These are phyloP conservation scores for Solanum sejunctum DNA, from an alignment of 257 asterid genomes.

Conservation along the genomic window DNA sequence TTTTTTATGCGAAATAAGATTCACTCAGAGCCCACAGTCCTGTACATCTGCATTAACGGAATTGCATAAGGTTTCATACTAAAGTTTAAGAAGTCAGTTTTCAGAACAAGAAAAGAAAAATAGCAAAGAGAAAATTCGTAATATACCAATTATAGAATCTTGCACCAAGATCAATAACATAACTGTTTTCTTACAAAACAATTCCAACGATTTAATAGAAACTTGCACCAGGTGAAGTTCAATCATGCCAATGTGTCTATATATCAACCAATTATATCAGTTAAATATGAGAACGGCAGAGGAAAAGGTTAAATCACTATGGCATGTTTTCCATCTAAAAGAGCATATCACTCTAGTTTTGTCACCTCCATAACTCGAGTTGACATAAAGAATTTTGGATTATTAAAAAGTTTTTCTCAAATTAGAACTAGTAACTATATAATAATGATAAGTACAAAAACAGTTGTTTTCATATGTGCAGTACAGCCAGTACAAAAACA, in stretches of 20 bases:
- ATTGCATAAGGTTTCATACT: background rate
- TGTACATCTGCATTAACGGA: slow-evolving; percentile 25
- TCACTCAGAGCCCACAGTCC: slow-evolving; percentile 22
- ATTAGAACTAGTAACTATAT: background rate
- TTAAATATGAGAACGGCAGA: background rate
- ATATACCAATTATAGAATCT: background rate
- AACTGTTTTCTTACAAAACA: background rate
- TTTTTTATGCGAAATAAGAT: slow-evolving; percentile 5
- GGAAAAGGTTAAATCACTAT: background rate
- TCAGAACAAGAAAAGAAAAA: background rate
- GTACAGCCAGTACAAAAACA: background rate
- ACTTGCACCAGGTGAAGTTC: background rate
- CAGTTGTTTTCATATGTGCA: background rate
- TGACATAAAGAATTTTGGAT: background rate
- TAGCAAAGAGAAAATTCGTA: background rate
- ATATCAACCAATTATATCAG: background rate
- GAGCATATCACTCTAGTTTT: background rate
- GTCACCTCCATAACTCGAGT: background rate
- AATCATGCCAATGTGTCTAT: background rate
- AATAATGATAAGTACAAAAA: background rate
- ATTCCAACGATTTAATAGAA: background rate
- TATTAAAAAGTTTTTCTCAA: background rate
- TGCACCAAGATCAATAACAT: background rate
- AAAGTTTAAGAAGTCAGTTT: background rate
- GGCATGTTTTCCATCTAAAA: background rate